Evolutionary conservation across 805 yeast genomes (phyloP).

Genomic region (Saccharomycopsis sp.): DNA sequence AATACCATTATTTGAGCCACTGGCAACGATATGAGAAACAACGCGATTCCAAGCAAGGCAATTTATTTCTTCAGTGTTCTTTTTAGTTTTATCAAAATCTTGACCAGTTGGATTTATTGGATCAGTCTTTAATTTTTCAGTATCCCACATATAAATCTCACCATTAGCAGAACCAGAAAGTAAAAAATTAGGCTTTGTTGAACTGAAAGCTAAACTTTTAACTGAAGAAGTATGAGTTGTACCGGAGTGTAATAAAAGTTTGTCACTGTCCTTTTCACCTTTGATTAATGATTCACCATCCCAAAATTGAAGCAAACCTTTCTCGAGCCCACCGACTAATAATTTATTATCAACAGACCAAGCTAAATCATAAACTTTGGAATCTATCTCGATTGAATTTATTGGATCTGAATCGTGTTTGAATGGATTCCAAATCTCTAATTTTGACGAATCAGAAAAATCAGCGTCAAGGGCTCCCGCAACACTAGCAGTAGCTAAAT

Average conservation of each 20-base stretch:
- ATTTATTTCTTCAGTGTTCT: constrained; percentile 65
- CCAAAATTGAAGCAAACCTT: constrained; percentile 76
- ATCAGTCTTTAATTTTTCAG: constrained; percentile 48
- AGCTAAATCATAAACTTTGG: constrained; percentile 71
- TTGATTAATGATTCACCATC: constrained; percentile 46
- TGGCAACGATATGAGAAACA: constrained; percentile 80
- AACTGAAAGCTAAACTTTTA: constrained; percentile 69
- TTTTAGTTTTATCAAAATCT: neutral
- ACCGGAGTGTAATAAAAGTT: constrained; percentile 45
- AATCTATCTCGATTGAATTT: constrained; percentile 41
- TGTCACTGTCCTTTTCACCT: constrained; percentile 28
- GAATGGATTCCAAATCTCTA: constrained; percentile 74
- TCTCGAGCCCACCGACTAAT: constrained; percentile 88
- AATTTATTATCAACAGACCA: constrained; percentile 66
- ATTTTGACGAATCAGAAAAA: constrained; percentile 69
- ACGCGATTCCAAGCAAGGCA: constrained; percentile 85
- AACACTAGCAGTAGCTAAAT: constrained; percentile 85
- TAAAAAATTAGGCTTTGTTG: constrained; percentile 59
- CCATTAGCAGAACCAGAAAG: constrained; percentile 89
- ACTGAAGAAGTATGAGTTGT: constrained; percentile 63
- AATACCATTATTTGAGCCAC: constrained; percentile 78
- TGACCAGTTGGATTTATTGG: constrained; percentile 29
- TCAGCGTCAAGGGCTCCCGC: constrained; percentile 92
- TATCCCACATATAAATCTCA: constrained; percentile 87
- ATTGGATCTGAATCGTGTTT: constrained; percentile 25